phyloP scores from a whole-genome alignment of 2,329 filamentous ascomycete species.

The Penicillium vulpinum region DNA sequence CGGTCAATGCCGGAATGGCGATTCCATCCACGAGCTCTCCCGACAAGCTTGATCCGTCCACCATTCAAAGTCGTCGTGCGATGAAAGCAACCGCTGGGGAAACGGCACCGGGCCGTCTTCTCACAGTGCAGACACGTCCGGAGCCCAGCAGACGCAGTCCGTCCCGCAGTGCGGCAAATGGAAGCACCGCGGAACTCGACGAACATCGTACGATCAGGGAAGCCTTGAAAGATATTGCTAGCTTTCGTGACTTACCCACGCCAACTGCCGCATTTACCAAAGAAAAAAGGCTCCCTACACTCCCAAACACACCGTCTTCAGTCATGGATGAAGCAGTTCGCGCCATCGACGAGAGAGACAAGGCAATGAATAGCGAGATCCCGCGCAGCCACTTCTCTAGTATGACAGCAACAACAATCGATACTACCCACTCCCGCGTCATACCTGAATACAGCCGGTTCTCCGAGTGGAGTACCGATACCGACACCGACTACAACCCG shows the following conservation, averaged over 20 bases:
- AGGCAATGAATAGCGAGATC: conserved; percentile 33
- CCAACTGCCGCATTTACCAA: conserved; percentile 30
- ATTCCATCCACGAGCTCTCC: conserved; percentile 8
- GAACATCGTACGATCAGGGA: conserved; percentile 16
- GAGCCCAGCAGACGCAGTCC: conserved; percentile 10
- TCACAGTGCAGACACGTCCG: conserved; percentile 31
- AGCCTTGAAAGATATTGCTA: conserved; percentile 6
- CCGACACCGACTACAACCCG: conserved; percentile 33
- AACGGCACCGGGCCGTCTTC: conserved; percentile 26
- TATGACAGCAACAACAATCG: conserved; percentile 32
- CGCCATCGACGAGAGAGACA: conserved; percentile 36
- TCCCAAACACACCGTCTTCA: conserved; percentile 50
- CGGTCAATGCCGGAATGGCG: conserved; percentile 7
- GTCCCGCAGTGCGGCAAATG: conserved; percentile 10
- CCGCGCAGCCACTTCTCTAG: conserved; percentile 47
- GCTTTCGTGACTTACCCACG: conserved; percentile 24
- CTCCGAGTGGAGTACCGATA: conserved; percentile 44
- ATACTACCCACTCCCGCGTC: conserved; percentile 33
- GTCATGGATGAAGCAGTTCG: conserved; percentile 45
- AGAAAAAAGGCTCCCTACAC: conserved; percentile 46
- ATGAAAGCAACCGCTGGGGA: conserved; percentile 32
- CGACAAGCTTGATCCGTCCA: conserved; percentile 18
- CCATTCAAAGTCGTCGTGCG: conserved; percentile 42
- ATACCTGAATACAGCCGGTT: conserved; percentile 37
- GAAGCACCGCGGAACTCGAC: conserved; percentile 12